A percentile compares a stretch with the other conserved stretches of the same genome.
These are phyloP conservation scores for Osmanthus fragrans DNA, from an alignment of 257 asterid genomes.

Conservation along the genomic window DNA sequence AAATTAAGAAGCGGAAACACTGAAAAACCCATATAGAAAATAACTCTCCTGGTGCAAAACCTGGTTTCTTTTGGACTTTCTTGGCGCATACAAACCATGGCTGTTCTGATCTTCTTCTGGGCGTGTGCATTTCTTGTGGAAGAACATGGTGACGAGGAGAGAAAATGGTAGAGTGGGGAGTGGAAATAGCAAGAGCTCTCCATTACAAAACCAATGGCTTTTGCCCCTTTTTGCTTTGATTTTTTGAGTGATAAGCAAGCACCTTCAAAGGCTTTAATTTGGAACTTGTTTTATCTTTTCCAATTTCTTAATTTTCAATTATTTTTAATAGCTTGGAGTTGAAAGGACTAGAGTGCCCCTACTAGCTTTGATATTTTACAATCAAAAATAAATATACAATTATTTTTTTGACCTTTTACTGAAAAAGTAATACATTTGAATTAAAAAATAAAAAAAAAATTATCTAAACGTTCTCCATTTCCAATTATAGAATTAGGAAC, in stretches of 20 bases:
- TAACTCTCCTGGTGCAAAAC: conserved; percentile 45
- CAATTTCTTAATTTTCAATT: not conserved
- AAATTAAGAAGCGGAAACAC: conserved; percentile 48
- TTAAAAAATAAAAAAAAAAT: too few species aligned
- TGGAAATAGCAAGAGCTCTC: conserved; percentile 42
- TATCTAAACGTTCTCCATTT: too few species aligned
- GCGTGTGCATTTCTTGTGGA: conserved; percentile 32
- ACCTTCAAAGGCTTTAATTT: not conserved
- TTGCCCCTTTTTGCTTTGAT: conserved; percentile 18
- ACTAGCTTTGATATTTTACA: not conserved
- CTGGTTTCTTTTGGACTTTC: conserved; percentile 36
- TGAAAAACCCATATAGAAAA: conserved; percentile 62
- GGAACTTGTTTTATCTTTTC: not conserved
- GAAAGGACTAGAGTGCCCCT: not conserved
- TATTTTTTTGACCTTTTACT: too few species aligned
- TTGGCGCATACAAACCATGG: conserved; percentile 35
- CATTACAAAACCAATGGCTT: conserved; percentile 29
- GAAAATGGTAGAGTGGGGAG: conserved; percentile 39
- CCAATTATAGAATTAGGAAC: too few species aligned
- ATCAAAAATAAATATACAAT: too few species aligned
- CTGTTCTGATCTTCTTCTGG: conserved; percentile 27
- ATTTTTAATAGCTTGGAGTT: not conserved
- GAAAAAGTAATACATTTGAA: too few species aligned
- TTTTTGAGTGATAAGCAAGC: conserved; percentile 33
- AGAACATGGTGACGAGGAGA: conserved; percentile 39